Conservation (phyloP, 1,139 yeast species). For the Sugiyamaella castrensis region DNA sequence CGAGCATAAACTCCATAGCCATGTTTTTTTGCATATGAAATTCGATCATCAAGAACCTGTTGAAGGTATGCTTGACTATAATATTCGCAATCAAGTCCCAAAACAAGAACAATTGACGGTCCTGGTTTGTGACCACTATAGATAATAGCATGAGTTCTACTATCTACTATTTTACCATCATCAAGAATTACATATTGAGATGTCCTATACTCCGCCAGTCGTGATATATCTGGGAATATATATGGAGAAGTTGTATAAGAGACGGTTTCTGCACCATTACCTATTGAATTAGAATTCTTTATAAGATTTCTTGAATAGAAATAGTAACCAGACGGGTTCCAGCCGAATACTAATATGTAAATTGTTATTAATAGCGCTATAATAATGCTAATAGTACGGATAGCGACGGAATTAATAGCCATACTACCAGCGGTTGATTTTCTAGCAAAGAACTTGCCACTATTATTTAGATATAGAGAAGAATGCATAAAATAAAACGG, state of each 20-base stretch:
- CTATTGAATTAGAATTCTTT: constrained; percentile 5
- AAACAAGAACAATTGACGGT: constrained; percentile 30
- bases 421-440: neutral
- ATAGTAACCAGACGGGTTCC: too few relatives aligned
- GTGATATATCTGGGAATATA: constrained; percentile 30
- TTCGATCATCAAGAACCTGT: constrained; percentile 72
- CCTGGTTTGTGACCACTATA: constrained; percentile 21
- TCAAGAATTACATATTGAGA: constrained; percentile 28
- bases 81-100: constrained; percentile 31
- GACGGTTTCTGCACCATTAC: constrained; percentile 28
- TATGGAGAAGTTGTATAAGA: constrained; percentile 24
- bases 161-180: constrained; percentile 28
- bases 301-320: too few relatives aligned
- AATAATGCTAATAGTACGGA: too few relatives aligned
- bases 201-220: constrained; percentile 31
- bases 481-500: constrained; percentile 28
- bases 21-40: constrained; percentile 72
- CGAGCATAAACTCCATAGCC: constrained; percentile 76
- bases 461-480: constrained; percentile 24
- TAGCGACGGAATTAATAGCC: too few relatives aligned
- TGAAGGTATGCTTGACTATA: constrained; percentile 37
- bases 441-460: constrained; percentile 15
- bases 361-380: too few relatives aligned
- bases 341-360: too few relatives aligned
- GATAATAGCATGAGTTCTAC: constrained; percentile 26